Percentiles rank a stretch among this genome's conserved stretches.
Conservation (phyloP, 306 rosid genomes). For the Trichosanthes cucumerina region DNA sequence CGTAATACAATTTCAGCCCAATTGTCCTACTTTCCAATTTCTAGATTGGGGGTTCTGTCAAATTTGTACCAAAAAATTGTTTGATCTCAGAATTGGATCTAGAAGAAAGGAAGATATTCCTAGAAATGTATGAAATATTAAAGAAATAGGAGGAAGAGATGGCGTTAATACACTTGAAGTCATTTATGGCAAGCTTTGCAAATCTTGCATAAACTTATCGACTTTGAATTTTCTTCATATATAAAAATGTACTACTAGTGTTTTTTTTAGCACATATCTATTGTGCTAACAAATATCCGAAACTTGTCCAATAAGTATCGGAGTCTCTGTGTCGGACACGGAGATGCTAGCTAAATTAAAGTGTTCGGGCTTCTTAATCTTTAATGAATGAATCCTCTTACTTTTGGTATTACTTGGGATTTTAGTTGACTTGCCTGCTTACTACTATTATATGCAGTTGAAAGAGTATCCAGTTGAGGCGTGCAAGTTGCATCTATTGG, state of each 20-base stretch:
- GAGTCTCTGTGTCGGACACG: too few species aligned
- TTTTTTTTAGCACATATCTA: too few species aligned
- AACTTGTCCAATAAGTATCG: too few species aligned
- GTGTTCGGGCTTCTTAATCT: too few species aligned
- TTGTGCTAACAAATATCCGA: too few species aligned
- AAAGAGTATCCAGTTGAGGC: constrained; percentile 92
- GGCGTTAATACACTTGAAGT: too few species aligned
- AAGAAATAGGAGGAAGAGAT: background rate
- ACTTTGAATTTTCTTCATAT: too few species aligned
- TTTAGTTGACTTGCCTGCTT: constrained; percentile 11
- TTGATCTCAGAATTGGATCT: background rate
- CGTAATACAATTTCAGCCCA: background rate
- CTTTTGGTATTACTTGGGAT: background rate
- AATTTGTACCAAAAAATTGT: background rate
- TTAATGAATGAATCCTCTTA: background rate
- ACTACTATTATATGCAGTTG: constrained; percentile 43
- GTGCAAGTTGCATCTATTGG: constrained; percentile 59
- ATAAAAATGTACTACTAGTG: too few species aligned
- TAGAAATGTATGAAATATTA: too few species aligned
- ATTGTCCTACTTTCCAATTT: background rate
- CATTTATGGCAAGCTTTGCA: too few species aligned
- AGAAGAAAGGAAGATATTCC: background rate
- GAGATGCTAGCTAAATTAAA: too few species aligned
- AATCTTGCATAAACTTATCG: too few species aligned
- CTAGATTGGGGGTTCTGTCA: background rate